Percentiles rank a stretch among this genome's conserved stretches.
Evolutionary conservation across 176 grass and related monocot species (phyloP).

Genomic region (Hordeum marinum): DNA sequence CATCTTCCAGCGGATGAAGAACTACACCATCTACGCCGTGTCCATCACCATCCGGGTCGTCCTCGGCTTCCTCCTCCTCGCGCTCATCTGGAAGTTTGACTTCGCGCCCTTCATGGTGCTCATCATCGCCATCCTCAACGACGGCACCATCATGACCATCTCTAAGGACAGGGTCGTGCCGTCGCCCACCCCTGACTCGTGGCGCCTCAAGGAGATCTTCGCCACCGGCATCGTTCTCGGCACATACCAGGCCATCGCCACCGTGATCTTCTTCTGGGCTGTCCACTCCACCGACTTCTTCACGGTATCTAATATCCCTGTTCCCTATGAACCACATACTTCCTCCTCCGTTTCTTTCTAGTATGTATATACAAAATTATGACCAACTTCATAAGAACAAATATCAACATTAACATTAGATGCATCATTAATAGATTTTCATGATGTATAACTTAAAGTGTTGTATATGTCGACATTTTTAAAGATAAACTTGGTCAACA

Average conservation of each 20-base stretch:
- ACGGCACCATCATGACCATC: slow-evolving; percentile 97
- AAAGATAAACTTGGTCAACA: no score
- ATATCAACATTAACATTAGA: no score
- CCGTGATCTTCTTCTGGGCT: slow-evolving; percentile 70
- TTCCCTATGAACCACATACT: no score
- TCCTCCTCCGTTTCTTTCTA: no score
- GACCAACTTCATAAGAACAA: no score
- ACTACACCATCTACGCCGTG: slow-evolving; percentile 95
- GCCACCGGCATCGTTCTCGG: slow-evolving; percentile 81
- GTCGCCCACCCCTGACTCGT: slow-evolving; percentile 54
- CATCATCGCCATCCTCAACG: slow-evolving; percentile 89
- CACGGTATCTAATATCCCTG: slow-evolving; percentile 22
- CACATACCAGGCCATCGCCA: slow-evolving; percentile 77
- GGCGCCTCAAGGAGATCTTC: slow-evolving; percentile 83
- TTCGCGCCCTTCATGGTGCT: slow-evolving; percentile 93
- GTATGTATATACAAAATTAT: no score
- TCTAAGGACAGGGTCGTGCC: slow-evolving; percentile 89
- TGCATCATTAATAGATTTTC: no score
- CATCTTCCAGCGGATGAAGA: slow-evolving; percentile 95
- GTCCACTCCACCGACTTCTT: slow-evolving; percentile 52
- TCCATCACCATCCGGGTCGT: slow-evolving; percentile 91
- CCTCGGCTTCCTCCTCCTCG: slow-evolving; percentile 74
- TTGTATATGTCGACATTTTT: no score
- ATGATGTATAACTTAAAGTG: no score
- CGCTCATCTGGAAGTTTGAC: slow-evolving; percentile 79